Evolutionary conservation across 345 rosid genomes (phyloP), one percentile per base, ranked within the genome.

Genomic region (Theobroma cacao): DNA sequence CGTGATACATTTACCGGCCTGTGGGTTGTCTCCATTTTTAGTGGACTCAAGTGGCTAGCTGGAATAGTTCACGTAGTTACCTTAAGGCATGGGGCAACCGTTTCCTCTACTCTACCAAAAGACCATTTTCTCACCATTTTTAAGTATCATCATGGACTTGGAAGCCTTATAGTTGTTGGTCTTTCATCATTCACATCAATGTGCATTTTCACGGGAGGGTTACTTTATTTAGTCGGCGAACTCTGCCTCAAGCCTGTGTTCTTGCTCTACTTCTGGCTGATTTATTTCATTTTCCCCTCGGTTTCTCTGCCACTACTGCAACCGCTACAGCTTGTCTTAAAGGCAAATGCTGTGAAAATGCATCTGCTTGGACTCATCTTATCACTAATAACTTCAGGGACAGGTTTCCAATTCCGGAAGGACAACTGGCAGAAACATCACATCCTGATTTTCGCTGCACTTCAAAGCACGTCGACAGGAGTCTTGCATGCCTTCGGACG

Each of bases 11-110:
- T 78, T 28, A 66, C 73, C 1, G 82, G 89, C 30, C 82, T 91
- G 22, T 91, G 92, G 94, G 80, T 89, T 8, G 90, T 91, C 73
- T 88, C 92, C 2, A 91, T 89, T 34, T 91, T 88, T 78, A 87
- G 92, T 77, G 91, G 92, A 78, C 79, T 91, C 17, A 80, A 58
- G 34, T 91, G 92, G 94, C 84, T 89, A 15, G 34, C 74, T 2
- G 92, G 94, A 8, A 62, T 82, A 7, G 20, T 82, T 10, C 88
- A 87, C 47, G 64, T 84, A 22, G 13, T 61, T 34, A 33, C 64
- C 9, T 33, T 82, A 0, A 85, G 86, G 48, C 81, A 84, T 17
- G 82, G 82, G 13, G 34, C 79, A 43, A 47, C 76, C 33, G 2
- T 74, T 4, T 15, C 72, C 5, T 75, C 79, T 60, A 72, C 85